Base-by-base conservation (phyloP, 768 basidiomycete genomes). In the Mycena chlorophos region DNA sequence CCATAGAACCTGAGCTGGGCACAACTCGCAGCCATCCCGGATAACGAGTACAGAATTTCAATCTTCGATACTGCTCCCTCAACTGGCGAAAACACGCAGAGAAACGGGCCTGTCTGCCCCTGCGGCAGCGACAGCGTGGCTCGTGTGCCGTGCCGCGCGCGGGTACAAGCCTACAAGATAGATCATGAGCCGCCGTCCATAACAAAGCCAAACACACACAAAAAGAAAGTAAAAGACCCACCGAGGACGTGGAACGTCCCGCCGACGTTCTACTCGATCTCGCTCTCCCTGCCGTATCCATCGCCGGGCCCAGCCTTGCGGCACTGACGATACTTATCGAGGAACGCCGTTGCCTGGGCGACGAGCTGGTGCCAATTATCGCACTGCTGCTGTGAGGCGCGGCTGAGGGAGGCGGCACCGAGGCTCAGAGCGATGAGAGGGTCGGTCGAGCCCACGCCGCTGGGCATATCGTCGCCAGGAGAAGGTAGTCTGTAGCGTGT, bases 181-280 rank as follows among this genome's bases (percentile, higher is more conserved):
- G 20, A 20, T 8, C 40, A 42, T 42, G 13, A 20, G n/a, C 12
- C 34, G 34, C 34, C n/a, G 34, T 10, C 12, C 40, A 14, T 6
- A 20, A 14, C 14, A 42, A 42, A 12, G 22, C n/a, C n/a, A 2
- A 56, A 23, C 23, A 13, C 4, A 34, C 2, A 13, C 12, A n/a
- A 23, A 31, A 39, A 27, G 8, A 23, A 17, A 14, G 3, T 5
- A 14, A 46, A 25, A n/a, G 13, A 63, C 80, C 52, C 57, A 93
- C 94, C 91, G n/a, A 97, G 76, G 56, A 94, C 90, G 66, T 98
- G 96, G 68, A 97, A 98, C 1, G 86, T 83, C 43, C 96, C 78
- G 0, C 88, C 96, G 66, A 95, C 91, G 69, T 99, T 99, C 68
- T 83, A 98, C 55, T 99, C 92, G 3, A 96, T 87, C 69, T 98